phyloP scores from a whole-genome alignment of 306 rosid genomes.

The Senna tora region DNA sequence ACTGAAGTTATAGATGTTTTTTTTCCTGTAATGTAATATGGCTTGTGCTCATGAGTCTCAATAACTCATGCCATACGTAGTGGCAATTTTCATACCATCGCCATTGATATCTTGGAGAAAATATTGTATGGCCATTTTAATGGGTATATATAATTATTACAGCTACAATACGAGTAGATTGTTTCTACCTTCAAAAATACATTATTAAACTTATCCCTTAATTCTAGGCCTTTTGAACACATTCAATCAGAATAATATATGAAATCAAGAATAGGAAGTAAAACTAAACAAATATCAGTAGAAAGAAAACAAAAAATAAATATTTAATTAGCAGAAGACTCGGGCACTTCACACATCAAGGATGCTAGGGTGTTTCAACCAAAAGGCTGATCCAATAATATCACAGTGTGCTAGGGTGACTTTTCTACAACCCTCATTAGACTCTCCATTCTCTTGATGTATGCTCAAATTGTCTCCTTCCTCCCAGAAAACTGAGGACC shows the following conservation, averaged over 20 bases:
- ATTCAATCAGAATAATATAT: no score
- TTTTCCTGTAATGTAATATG: no score
- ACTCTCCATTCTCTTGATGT: conserved; percentile 1
- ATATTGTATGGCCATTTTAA: neutral
- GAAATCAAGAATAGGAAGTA: no score
- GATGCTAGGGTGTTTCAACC: neutral
- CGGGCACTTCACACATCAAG: neutral
- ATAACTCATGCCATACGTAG: neutral
- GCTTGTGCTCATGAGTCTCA: neutral
- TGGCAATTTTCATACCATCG: neutral
- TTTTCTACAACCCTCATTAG: neutral
- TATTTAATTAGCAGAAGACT: no score
- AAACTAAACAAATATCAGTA: no score
- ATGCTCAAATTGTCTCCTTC: conserved; percentile 34
- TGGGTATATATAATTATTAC: neutral
- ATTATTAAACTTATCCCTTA: no score
- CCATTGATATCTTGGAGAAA: neutral
- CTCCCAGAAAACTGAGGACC: conserved; percentile 73
- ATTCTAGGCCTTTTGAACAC: no score
- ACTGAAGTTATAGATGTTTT: no score
- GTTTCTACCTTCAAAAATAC: neutral
- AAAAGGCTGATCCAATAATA: neutral
- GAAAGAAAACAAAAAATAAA: no score
- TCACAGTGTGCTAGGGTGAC: neutral
- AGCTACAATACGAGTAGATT: neutral